These are phyloP conservation scores for Nyssa sinensis DNA, from an alignment of 148 eudicot species.

Conservation along the genomic window DNA sequence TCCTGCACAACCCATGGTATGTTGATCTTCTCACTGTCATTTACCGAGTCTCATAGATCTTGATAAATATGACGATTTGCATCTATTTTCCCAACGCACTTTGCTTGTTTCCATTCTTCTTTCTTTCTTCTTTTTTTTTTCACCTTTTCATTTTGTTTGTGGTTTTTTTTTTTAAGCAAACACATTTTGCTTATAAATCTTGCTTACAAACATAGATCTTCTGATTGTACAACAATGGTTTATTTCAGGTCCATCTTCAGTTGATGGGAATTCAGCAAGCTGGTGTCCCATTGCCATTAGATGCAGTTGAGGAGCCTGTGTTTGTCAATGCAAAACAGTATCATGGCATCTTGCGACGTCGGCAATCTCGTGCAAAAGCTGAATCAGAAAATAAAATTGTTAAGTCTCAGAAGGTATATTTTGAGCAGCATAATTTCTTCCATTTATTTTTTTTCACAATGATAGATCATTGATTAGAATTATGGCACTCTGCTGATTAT, in stretches of 20 bases:
- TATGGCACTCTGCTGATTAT: conserved; percentile 11
- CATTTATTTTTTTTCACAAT: neutral
- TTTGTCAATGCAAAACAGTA: conserved; percentile 86
- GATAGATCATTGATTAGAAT: neutral
- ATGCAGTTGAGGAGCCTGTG: conserved; percentile 75
- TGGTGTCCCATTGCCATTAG: conserved; percentile 70
- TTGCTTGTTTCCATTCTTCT: neutral
- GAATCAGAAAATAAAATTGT: conserved; percentile 60
- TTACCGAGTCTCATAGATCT: neutral
- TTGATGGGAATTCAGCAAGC: conserved; percentile 80
- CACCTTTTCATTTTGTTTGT: too few relatives aligned
- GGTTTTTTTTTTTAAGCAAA: too few relatives aligned
- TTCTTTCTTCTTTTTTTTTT: too few relatives aligned
- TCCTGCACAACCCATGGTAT: conserved; percentile 73
- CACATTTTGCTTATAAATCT: neutral
- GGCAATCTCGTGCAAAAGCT: conserved; percentile 83
- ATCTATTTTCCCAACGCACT: neutral
- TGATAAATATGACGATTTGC: neutral
- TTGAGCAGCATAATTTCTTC: neutral
- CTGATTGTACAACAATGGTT: conserved; percentile 1
- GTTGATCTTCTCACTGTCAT: neutral
- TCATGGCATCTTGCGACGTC: conserved; percentile 76
- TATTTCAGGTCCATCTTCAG: conserved; percentile 60
- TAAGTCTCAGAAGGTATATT: conserved; percentile 58
- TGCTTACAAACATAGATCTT: neutral